These are phyloP conservation scores for Ascochyta lentis DNA, from an alignment of 2,329 filamentous ascomycete genomes.

Conservation along the genomic window DNA sequence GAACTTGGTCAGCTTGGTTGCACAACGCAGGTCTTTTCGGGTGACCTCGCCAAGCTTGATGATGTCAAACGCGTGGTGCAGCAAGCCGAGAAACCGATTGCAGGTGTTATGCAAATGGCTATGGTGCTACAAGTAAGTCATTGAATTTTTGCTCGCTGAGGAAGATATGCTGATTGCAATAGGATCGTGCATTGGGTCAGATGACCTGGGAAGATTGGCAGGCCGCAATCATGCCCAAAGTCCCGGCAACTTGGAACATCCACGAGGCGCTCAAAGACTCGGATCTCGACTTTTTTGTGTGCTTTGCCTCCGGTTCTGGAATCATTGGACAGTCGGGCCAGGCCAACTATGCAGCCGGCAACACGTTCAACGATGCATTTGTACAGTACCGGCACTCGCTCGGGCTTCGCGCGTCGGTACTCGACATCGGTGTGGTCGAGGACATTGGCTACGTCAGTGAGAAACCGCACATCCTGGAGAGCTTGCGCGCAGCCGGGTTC, in stretches of 20 bases:
- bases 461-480: too few species aligned
- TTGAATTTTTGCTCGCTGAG: too few species aligned
- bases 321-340: constrained; percentile 27
- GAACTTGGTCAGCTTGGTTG: neutral
- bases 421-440: constrained; percentile 17
- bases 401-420: constrained; percentile 44
- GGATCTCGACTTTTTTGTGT: constrained; percentile 33
- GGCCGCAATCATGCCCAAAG: constrained; percentile 30
- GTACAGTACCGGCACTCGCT: constrained; percentile 23
- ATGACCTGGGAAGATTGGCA: constrained; percentile 24
- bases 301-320: constrained; percentile 26
- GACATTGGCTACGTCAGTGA: constrained; percentile 27
- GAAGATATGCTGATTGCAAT: too few species aligned
- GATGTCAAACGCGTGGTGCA: neutral
- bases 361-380: constrained; percentile 51
- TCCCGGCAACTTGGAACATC: constrained; percentile 44
- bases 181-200: constrained; percentile 20
- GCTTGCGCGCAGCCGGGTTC: too few species aligned
- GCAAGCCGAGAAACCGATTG: constrained; percentile 1
- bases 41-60: neutral
- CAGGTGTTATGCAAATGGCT: constrained; percentile 25
- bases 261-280: constrained; percentile 13
- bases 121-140: constrained; percentile 16
- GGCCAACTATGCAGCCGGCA: constrained; percentile 20
- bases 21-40: neutral